A percentile compares a stretch with the other conserved stretches of the same genome.
phyloP scores from a whole-genome alignment of 2,329 filamentous ascomycete genomes.

The Myriosclerotinia duriaeana region DNA sequence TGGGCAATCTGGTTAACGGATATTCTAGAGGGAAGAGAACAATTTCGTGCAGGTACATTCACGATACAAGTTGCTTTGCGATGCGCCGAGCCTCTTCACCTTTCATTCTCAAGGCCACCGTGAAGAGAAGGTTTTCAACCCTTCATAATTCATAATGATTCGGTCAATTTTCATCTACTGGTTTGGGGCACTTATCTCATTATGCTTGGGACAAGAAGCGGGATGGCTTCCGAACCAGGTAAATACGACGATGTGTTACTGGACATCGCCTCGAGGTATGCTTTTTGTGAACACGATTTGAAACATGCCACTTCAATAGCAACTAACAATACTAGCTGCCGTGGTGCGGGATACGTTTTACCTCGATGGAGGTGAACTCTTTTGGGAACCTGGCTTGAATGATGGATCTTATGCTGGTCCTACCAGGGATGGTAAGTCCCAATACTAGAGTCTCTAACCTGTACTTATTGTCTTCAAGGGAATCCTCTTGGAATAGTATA shows the following conservation, averaged over 20 bases:
- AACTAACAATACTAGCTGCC: slow-evolving; percentile 48
- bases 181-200: slow-evolving; percentile 30
- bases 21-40: neutral
- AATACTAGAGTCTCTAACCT: neutral
- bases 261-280: slow-evolving; percentile 48
- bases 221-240: slow-evolving; percentile 54
- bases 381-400: slow-evolving; percentile 52
- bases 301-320: slow-evolving; percentile 2
- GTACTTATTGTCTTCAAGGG: slow-evolving; percentile 42
- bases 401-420: slow-evolving; percentile 44
- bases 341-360: slow-evolving; percentile 63
- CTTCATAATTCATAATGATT: slow-evolving; percentile 29
- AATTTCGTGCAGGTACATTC: slow-evolving; percentile 13
- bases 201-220: slow-evolving; percentile 46
- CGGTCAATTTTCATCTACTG: slow-evolving; percentile 25
- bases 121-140: slow-evolving; percentile 8
- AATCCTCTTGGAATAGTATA: slow-evolving; percentile 56
- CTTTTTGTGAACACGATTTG: slow-evolving; percentile 9
- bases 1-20: slow-evolving; percentile 7
- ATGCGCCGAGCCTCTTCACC: slow-evolving; percentile 26
- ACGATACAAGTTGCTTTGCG: slow-evolving; percentile 22
- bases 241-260: slow-evolving; percentile 60
- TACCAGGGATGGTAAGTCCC: slow-evolving; percentile 45
- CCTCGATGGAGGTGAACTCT: slow-evolving; percentile 60
- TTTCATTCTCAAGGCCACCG: slow-evolving; percentile 15